Base-by-base conservation (phyloP, 495 filamentous ascomycete species). In the Podospora pseudoanserina region DNA sequence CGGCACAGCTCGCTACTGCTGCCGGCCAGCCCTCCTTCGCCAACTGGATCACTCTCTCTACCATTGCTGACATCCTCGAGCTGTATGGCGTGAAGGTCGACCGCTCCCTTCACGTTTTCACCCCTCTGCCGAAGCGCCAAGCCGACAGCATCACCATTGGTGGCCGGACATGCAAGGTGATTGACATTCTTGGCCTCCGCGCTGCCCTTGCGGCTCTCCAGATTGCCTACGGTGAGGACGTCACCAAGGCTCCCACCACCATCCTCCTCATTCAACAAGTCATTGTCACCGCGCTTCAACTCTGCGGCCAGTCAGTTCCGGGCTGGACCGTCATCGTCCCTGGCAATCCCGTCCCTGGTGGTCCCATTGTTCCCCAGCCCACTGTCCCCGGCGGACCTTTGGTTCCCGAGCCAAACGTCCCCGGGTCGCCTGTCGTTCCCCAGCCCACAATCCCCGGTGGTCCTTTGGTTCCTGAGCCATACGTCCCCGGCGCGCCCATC, bases 11-110 rank as follows among this genome's bases (percentile, higher is more conserved):
- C 39, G 39, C 39, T 49, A 34, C n/a, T 64, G 9, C 63, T 2
- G 62, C 64, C 66, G 4, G 67, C 53, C 67, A 71, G 23, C 68
- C 76, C 3, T 72, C 77, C 26, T 68, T 73, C 63, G 39, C 64
- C 19, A 73, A 72, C 57, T 74, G 70, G 44, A 59, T 74, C 18
- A 65, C 65, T 15, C 65, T 70, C 23, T 68, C 76, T 23, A 74
- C 79, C n/a, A 70, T 74, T 54, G 67, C 69, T 13, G 76, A 77
- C 63, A 66, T 79, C 64, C 69, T 79, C 64, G 67, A 67, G 5
- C 60, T 78, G 34, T 77, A 69, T 60, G 73, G 71, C 55, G 27
- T 62, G 20, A 58, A 58, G 23, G 55, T 58, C 11, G 55, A 13
- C 64, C 26, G 60, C 68, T 49, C 54, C 79, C 57, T 60, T 71